Evolutionary conservation across 176 grass and related monocot species (phyloP).

Genomic region (Aegilops longissima): DNA sequence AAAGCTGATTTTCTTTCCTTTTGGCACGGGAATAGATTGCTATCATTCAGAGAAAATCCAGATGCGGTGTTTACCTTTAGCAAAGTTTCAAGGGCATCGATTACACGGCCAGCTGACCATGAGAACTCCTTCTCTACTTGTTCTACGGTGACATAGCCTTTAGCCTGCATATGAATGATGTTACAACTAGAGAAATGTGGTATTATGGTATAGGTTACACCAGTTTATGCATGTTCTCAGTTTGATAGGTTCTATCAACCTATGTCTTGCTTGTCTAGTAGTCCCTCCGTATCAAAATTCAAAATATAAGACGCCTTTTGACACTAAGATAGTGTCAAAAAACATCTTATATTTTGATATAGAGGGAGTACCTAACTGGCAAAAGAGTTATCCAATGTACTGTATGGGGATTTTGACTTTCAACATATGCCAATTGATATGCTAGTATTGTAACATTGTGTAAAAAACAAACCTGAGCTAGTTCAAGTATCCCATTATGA

Average conservation of each 20-base stretch:
- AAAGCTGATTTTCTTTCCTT: not conserved
- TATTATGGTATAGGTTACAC: slow-evolving; percentile 2
- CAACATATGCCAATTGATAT: not conserved
- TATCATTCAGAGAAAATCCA: not conserved
- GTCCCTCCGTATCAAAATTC: too few relatives aligned
- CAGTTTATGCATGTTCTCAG: not conserved
- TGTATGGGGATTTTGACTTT: not conserved
- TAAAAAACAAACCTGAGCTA: slow-evolving; percentile 80
- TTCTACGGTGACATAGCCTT: slow-evolving; percentile 78
- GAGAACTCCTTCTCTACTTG: slow-evolving; percentile 74
- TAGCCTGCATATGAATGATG: slow-evolving; percentile 54
- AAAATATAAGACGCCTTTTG: too few relatives aligned
- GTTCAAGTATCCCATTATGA: slow-evolving; percentile 94
- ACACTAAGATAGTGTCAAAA: too few relatives aligned
- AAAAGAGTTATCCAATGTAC: not conserved
- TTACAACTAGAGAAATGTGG: not conserved
- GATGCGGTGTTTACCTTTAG: slow-evolving; percentile 65
- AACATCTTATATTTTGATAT: too few relatives aligned
- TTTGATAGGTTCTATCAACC: slow-evolving; percentile 1
- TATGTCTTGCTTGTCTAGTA: not conserved
- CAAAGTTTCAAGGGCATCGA: slow-evolving; percentile 84
- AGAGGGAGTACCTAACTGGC: not conserved
- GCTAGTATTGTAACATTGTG: not conserved
- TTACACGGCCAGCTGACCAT: slow-evolving; percentile 73
- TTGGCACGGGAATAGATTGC: not conserved